Base-by-base conservation (phyloP, 139 green algal genomes). In the Diplosphaera chodatii region DNA sequence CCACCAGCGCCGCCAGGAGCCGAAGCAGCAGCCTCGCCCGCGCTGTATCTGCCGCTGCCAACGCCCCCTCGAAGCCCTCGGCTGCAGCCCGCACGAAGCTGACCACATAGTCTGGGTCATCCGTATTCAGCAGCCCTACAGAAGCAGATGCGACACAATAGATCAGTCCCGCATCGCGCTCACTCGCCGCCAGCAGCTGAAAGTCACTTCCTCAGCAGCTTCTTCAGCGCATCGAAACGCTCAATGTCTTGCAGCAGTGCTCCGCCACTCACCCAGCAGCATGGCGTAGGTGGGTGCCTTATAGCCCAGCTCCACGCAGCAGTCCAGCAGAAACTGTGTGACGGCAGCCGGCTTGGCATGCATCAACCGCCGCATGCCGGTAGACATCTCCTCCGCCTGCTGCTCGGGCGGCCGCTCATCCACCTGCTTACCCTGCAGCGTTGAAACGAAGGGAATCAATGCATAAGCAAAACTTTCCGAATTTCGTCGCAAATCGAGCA, bases 241-340 rank as follows among this genome's bases (percentile, higher is more conserved):
- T n/a, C n/a, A n/a, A n/a, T n/a, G n/a, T n/a, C n/a, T n/a, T n/a
- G n/a, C n/a, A n/a, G n/a, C n/a, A n/a, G n/a, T n/a, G n/a, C n/a
- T n/a, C n/a, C n/a, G n/a, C n/a, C n/a, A n/a, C n/a, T 78, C 74
- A 91, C 89, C 90, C 13, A 87, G 72, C 20, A 96, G 77, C 25
- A 91, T 76, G 8, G 85, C 83, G 63, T 94, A 96, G 55, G 91
- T 71, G 0, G 81, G 80, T 2, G 83, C 88, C 74, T 96, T 96
- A 64, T 81, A 74, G 15, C 79, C 71, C 21, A 94, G 66, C 70
- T 93, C 81, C 30, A 85, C 74, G n/a, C 78, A 77, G 67, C 83
- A 91, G 74, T 94, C 86, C 37, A 92, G 55, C 27, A 93, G 64
- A 20, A 85, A 77, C 18, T 63, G 41, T 15, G 75, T 55, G 30